Percentiles rank a stretch among this genome's conserved stretches.
phyloP scores from a whole-genome alignment of 805 yeast genomes.

The Wickerhamomyces strasburgensis region DNA sequence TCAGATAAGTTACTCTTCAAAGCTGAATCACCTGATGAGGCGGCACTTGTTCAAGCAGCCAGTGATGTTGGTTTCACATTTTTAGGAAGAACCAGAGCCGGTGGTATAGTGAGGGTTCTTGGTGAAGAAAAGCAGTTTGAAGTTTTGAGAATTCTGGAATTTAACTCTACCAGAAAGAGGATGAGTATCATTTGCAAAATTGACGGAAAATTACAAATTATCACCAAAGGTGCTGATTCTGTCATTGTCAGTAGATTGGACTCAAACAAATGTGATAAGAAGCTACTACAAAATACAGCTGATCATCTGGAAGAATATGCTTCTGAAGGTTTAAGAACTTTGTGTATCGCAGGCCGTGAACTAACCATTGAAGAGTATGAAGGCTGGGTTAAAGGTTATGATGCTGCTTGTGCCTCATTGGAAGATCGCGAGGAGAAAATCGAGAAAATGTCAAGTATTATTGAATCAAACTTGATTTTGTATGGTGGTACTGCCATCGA shows the following conservation, averaged over 20 bases:
- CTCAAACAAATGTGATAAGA: conserved; percentile 33
- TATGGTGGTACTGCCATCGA: conserved; percentile 88
- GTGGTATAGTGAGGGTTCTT: conserved; percentile 59
- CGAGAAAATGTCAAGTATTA: conserved; percentile 67
- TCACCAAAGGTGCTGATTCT: conserved; percentile 84
- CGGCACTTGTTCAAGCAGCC: conserved; percentile 78
- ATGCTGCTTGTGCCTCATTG: conserved; percentile 58
- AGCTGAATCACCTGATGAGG: conserved; percentile 88
- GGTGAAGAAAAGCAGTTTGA: conserved; percentile 68
- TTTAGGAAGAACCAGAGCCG: conserved; percentile 61
- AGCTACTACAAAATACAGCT: conserved; percentile 58
- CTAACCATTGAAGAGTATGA: conserved; percentile 54
- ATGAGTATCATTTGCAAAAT: conserved; percentile 76
- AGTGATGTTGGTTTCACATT: conserved; percentile 71
- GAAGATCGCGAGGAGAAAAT: conserved; percentile 65
- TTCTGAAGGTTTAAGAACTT: conserved; percentile 75
- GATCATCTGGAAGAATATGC: conserved; percentile 71
- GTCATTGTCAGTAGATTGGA: conserved; percentile 62
- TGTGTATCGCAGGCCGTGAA: conserved; percentile 71
- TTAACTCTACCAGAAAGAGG: conserved; percentile 80
- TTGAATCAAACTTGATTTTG: conserved; percentile 59
- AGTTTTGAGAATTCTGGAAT: conserved; percentile 62
- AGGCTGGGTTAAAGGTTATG: conserved; percentile 59
- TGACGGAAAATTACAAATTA: conserved; percentile 53
- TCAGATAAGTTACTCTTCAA: conserved; percentile 53